These are phyloP conservation scores for Lumnitzera racemosa DNA, from an alignment of 345 rosid species.

Conservation along the genomic window DNA sequence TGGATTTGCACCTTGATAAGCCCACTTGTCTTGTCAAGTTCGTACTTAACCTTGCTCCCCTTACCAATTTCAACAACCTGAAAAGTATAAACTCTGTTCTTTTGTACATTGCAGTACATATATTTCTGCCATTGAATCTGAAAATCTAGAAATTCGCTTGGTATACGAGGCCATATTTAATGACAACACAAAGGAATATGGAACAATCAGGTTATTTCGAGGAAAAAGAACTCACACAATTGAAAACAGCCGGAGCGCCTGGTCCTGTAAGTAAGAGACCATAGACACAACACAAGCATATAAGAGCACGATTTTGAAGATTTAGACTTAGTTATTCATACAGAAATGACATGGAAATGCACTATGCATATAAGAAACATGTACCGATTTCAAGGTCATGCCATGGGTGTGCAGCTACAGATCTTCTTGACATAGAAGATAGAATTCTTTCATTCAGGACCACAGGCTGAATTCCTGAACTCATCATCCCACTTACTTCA, in stretches of 20 bases:
- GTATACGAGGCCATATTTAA: too few relatives aligned
- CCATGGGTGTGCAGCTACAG: slow-evolving; percentile 85
- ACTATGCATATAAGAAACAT: too few relatives aligned
- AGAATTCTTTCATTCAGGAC: slow-evolving; percentile 61
- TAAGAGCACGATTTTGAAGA: too few relatives aligned
- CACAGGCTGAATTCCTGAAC: too few relatives aligned
- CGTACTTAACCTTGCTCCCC: slow-evolving; percentile 86
- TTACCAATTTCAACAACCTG: slow-evolving; percentile 83
- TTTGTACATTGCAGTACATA: background rate
- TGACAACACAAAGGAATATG: too few relatives aligned
- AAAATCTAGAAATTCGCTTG: background rate
- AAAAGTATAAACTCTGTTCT: background rate
- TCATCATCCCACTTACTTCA: too few relatives aligned
- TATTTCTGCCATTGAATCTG: background rate
- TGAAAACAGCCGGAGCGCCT: slow-evolving; percentile 66
- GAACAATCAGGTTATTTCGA: too few relatives aligned
- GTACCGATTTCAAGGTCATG: slow-evolving; percentile 54
- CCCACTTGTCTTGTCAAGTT: slow-evolving; percentile 74
- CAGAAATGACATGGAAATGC: too few relatives aligned
- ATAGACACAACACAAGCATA: too few relatives aligned
- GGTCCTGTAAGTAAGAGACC: slow-evolving; percentile 37
- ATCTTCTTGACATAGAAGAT: slow-evolving; percentile 56
- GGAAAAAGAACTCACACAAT: slow-evolving; percentile 40
- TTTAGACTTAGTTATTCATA: too few relatives aligned
- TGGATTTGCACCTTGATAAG: slow-evolving; percentile 52